Conservation (phyloP, 2,329 filamentous ascomycete species). For the Phialemoniopsis sp. region DNA sequence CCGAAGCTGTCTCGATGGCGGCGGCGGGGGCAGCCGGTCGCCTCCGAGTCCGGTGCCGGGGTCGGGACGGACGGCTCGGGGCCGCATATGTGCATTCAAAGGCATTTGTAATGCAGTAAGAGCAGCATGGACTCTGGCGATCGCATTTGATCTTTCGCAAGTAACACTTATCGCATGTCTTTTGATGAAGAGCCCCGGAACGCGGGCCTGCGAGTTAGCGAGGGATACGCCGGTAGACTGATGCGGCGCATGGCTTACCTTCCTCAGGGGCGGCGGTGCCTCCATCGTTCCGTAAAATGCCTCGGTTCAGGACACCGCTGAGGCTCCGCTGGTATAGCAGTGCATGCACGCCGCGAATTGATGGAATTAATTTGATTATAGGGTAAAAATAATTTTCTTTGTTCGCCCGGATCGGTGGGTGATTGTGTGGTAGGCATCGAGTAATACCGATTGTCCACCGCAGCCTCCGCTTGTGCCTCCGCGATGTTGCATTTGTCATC, state of each 20-base stretch:
- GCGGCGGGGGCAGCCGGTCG: neutral
- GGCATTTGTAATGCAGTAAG: constrained; percentile 9
- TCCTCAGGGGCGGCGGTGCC: neutral
- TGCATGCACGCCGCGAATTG: too few relatives aligned
- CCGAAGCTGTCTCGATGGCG: neutral
- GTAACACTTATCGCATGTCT: constrained; percentile 16
- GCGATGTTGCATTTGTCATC: too few relatives aligned
- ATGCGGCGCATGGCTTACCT: neutral
- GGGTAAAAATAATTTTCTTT: too few relatives aligned
- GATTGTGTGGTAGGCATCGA: too few relatives aligned
- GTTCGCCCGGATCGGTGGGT: too few relatives aligned
- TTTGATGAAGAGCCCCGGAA: neutral
- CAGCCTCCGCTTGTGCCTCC: too few relatives aligned
- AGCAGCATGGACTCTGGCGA: constrained; percentile 11
- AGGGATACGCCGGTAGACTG: neutral
- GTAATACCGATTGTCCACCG: too few relatives aligned
- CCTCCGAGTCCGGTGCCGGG: constrained; percentile 4
- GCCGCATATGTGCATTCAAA: constrained; percentile 12
- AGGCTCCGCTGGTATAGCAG: too few relatives aligned
- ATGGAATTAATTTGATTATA: too few relatives aligned
- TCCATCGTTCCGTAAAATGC: neutral
- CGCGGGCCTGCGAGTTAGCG: neutral
- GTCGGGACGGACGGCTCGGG: constrained; percentile 8
- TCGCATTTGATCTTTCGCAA: constrained; percentile 15
- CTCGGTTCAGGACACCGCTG: neutral